Evolutionary conservation across 208 protist species (phyloP), one percentile per base, ranked within the genome.

Genomic region (Acanthamoeba triangularis): DNA sequence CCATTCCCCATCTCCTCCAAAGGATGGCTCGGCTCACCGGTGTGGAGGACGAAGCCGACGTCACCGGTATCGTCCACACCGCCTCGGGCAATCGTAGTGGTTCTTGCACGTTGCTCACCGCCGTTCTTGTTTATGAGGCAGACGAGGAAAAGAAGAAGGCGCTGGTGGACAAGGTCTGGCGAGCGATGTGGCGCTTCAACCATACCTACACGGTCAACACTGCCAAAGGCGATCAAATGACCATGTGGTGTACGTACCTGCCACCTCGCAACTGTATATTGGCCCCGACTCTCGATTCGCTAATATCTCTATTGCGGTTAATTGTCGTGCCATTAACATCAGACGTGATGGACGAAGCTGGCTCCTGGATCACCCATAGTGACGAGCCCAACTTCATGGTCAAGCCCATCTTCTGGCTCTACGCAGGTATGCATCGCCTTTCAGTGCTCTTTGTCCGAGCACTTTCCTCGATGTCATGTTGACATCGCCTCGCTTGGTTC

Each of bases 131-230:
- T 4, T 8, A 61, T 25, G 14, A n/a, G n/a, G n/a, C 11, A 56
- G 82, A 90, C 30, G 82, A 67, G 16, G 30, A 59, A 16, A 59
- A 90, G 41, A 59, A 65, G 56, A 56, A 44, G 28, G 33, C 6
- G 72, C 72, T 90, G 20, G 82, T 90, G 37, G 82, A 90, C 7
- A n/a, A 28, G 25, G 56, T 90, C 28, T 90, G 82, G 82, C 82
- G 44, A 13, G 5, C 47, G 20, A 90, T 90, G 82, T 90, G 82
- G 82, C 82, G 82, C 47, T 90, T 90, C 47, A 90, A 90, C 56
- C 56, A 90, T 6, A 90, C 52, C 49, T 90, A 90, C 82, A 90
- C 82, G 23, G 82, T 90, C 16, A 90, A 59, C 37, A 90, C 82
- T 13, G 33, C 47, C 20, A 18, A 65, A 3, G 52, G 33, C 47